Evolutionary conservation across 805 yeast genomes (phyloP).

Genomic region (Candida glaebosa): DNA sequence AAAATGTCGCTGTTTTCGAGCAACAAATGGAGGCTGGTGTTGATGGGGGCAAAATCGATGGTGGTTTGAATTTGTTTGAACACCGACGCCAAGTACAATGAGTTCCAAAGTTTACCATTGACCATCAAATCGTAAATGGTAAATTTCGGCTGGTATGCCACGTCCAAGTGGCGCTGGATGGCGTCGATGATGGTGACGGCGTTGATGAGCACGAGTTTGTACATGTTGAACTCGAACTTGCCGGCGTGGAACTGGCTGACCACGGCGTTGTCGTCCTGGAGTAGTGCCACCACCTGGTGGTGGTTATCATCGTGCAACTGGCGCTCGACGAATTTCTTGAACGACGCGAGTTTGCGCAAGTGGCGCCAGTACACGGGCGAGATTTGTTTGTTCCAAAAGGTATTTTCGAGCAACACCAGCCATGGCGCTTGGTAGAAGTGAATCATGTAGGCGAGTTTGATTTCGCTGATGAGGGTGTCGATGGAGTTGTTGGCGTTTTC

Average conservation of each 20-base stretch:
- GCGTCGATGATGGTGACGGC: constrained; percentile 21
- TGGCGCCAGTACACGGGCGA: constrained; percentile 17
- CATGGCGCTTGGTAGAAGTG: constrained; percentile 39
- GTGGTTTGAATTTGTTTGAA: constrained; percentile 13
- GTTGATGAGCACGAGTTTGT: constrained; percentile 24
- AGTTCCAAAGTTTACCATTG: constrained; percentile 24
- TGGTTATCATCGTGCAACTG: constrained; percentile 9
- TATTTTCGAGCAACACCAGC: constrained; percentile 18
- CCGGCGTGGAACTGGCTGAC: constrained; percentile 12
- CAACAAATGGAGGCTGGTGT: constrained; percentile 10
- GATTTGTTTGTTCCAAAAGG: constrained; percentile 4
- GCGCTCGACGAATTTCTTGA: constrained; percentile 31
- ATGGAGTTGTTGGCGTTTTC: constrained; percentile 39
- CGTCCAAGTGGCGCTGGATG: constrained; percentile 11
- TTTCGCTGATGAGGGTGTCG: constrained; percentile 34
- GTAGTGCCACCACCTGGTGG: constrained; percentile 5
- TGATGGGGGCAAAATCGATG: too few species aligned
- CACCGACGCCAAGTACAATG: constrained; percentile 20
- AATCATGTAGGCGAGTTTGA: constrained; percentile 36
- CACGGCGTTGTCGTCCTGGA: constrained; percentile 10
- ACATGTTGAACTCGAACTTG: constrained; percentile 17
- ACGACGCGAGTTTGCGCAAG: constrained; percentile 33
- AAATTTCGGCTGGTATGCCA: constrained; percentile 20
- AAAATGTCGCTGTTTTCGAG: background rate
- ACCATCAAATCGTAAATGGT: constrained; percentile 30